These are phyloP conservation scores for Fraxinus platypoda DNA, from an alignment of 305 asterid genomes.

Conservation along the genomic window DNA sequence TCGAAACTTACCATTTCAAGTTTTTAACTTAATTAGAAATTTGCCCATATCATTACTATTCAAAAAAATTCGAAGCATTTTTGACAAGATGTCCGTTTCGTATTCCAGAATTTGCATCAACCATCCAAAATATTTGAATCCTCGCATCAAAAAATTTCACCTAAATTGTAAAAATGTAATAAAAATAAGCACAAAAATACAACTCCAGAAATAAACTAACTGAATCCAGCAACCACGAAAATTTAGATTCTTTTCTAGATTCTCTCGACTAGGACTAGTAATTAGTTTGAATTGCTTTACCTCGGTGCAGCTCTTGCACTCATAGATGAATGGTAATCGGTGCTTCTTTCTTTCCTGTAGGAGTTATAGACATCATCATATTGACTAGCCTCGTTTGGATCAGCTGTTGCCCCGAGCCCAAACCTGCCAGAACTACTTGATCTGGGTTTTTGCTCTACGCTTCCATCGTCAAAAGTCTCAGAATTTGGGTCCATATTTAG, in stretches of 20 bases:
- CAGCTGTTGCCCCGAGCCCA: conserved; percentile 80
- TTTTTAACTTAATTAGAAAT: neutral
- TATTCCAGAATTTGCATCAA: neutral
- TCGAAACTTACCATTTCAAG: too few relatives aligned
- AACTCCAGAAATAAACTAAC: conserved; percentile 2
- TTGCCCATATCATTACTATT: neutral
- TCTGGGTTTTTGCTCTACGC: conserved; percentile 60
- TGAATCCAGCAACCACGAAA: neutral
- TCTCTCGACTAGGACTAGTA: neutral
- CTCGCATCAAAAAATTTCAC: neutral
- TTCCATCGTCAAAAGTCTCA: conserved; percentile 64
- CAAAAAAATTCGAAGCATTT: neutral
- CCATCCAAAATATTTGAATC: neutral
- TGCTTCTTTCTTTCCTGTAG: conserved; percentile 86
- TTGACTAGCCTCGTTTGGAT: conserved; percentile 79
- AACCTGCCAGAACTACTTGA: conserved; percentile 66
- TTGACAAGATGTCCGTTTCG: neutral
- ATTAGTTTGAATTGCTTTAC: conserved; percentile 21
- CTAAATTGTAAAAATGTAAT: neutral
- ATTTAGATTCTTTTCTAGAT: neutral
- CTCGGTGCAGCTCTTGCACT: conserved; percentile 74
- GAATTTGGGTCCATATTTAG: conserved; percentile 63
- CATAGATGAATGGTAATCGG: conserved; percentile 77
- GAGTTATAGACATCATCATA: conserved; percentile 95
- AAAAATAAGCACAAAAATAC: neutral